Percentiles rank a stretch among this genome's conserved stretches.
Evolutionary conservation across 805 yeast genomes (phyloP).

Genomic region (Yamadazyma kitorensis): DNA sequence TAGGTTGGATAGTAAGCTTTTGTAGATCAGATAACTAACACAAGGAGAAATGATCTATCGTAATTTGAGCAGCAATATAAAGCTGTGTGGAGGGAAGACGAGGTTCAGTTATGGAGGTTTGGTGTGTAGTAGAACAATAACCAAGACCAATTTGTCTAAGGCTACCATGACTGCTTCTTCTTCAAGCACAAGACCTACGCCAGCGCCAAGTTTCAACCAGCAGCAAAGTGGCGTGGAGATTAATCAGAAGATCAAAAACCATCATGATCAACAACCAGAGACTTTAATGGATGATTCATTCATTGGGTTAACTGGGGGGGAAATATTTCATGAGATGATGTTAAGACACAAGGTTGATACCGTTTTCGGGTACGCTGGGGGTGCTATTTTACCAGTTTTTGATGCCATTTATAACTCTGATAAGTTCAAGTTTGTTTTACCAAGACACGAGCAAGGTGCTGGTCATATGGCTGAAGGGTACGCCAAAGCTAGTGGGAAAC

Average conservation of each 20-base stretch:
- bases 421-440: slow-evolving; percentile 85
- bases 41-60: slow-evolving; percentile 17
- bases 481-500: slow-evolving; percentile 92
- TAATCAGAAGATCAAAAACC: slow-evolving; percentile 2
- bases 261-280: slow-evolving; percentile 15
- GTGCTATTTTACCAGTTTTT: slow-evolving; percentile 96
- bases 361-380: slow-evolving; percentile 97
- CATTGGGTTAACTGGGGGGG: slow-evolving; percentile 97
- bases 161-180: slow-evolving; percentile 24
- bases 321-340: slow-evolving; percentile 99
- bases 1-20: no score
- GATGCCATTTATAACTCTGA: slow-evolving; percentile 94
- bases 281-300: slow-evolving; percentile 72
- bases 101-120: neutral
- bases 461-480: slow-evolving; percentile 99
- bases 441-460: slow-evolving; percentile 98
- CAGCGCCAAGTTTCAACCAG: slow-evolving; percentile 50
- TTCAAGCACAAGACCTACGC: slow-evolving; percentile 46
- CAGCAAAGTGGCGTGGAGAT: slow-evolving; percentile 10
- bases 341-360: slow-evolving; percentile 92
- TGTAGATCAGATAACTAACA: no score
- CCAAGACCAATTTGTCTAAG: slow-evolving; percentile 17
- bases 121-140: slow-evolving; percentile 8
- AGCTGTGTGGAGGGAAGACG: slow-evolving; percentile 8
- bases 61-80: no score